These are phyloP conservation scores for Petunia secreta DNA, from an alignment of 257 asterid genomes.

Conservation along the genomic window DNA sequence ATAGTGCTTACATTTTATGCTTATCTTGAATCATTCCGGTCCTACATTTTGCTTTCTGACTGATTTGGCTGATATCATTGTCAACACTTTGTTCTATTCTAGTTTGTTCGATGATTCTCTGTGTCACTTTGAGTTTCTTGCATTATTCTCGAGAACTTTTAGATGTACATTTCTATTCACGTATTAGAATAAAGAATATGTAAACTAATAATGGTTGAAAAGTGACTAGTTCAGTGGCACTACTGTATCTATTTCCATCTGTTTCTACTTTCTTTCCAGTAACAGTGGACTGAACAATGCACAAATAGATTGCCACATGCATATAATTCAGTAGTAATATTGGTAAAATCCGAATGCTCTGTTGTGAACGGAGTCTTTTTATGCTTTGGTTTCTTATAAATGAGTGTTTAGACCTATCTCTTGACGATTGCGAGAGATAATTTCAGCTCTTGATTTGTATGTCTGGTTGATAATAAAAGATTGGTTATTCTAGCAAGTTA, in stretches of 20 bases:
- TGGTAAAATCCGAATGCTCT: not conserved
- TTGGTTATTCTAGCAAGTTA: not conserved
- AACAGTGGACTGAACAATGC: not conserved
- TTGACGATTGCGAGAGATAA: too few species aligned
- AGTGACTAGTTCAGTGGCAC: not conserved
- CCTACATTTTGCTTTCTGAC: conserved; percentile 24
- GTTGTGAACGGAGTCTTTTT: not conserved
- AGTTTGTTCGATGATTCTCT: conserved; percentile 22
- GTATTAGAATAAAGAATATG: not conserved
- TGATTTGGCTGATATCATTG: not conserved
- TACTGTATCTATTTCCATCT: not conserved
- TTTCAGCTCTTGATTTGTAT: not conserved
- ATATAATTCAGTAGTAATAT: not conserved
- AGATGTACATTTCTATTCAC: not conserved
- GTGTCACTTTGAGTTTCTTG: conserved; percentile 12
- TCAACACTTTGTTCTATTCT: conserved; percentile 22
- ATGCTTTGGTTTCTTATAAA: not conserved
- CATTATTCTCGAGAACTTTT: not conserved
- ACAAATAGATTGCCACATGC: not conserved
- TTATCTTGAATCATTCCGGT: conserved; percentile 10
- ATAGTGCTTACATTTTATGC: conserved; percentile 18
- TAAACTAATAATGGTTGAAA: not conserved
- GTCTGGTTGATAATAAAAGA: not conserved
- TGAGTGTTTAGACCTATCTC: not conserved
- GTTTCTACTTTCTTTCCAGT: not conserved